A percentile compares a stretch with the other conserved stretches of the same genome.
Conservation (phyloP, 805 yeast genomes). For the Metschnikowia hibisci region DNA sequence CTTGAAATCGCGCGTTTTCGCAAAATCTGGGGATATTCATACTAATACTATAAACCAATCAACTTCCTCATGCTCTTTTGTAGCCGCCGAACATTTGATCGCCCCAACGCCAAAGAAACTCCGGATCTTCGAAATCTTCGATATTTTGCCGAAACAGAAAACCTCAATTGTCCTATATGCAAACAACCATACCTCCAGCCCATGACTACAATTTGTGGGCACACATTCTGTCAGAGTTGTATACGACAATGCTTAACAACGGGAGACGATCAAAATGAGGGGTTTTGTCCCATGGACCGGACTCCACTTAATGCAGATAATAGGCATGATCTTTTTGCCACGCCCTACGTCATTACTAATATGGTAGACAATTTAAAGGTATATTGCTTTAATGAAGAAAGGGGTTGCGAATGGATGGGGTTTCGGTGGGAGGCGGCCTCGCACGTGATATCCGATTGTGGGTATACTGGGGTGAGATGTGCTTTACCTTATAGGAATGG, state of each 20-base stretch:
- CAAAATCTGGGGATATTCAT: neutral
- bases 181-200: slow-evolving; percentile 61
- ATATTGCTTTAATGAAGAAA: slow-evolving; percentile 44
- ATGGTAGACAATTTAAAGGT: slow-evolving; percentile 60
- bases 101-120: neutral
- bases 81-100: slow-evolving; percentile 5
- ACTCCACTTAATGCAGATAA: slow-evolving; percentile 38
- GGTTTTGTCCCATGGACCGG: slow-evolving; percentile 58
- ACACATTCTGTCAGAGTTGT: slow-evolving; percentile 61
- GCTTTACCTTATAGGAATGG: slow-evolving; percentile 20
- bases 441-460: slow-evolving; percentile 42
- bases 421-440: slow-evolving; percentile 54
- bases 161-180: slow-evolving; percentile 57
- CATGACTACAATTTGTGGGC: slow-evolving; percentile 61
- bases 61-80: neutral
- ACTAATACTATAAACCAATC: neutral
- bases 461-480: slow-evolving; percentile 34
- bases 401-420: slow-evolving; percentile 59
- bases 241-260: slow-evolving; percentile 39
- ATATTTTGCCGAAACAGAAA: slow-evolving; percentile 10
- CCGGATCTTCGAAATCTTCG: slow-evolving; percentile 7
- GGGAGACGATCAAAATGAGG: neutral
- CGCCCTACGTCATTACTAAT: slow-evolving; percentile 57
- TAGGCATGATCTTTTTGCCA: slow-evolving; percentile 33
- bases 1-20: neutral